Base-by-base conservation (phyloP, 768 basidiomycete species). In the Amylocystis lapponica region DNA sequence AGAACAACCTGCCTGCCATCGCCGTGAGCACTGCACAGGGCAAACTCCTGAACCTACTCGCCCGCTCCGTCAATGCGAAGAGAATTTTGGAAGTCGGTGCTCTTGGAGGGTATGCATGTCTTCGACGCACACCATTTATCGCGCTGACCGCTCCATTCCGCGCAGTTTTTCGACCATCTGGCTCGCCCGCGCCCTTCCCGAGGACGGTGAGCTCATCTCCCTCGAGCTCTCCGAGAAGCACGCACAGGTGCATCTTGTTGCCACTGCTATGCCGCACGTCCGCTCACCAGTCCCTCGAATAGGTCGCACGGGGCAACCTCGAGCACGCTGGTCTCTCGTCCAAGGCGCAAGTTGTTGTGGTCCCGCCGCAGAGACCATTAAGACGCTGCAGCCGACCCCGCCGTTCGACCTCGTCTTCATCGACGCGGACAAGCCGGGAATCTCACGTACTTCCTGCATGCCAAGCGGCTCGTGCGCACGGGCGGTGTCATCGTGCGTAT, bases 391-490 rank as follows among this genome's bases (percentile, higher is more conserved):
- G 10, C 59, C 78, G 6, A 68, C 69, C 35, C 58, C 62, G 3
- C 72, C 70, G 2, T 85, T 81, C 58, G 83, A 86, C 57, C 59
- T 86, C 16, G 69, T 70, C 3, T 86, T 85, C 66, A 81, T 85
- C 48, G 83, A 85, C 59, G 84, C 82, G 7, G 80, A 85, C 63
- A 85, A 85, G 56, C 58, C 62, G 5, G 69, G 66, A 79, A 79
- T 47, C 41, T 66, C 21, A 64, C 65, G 4, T 84, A 85, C 53
- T 81, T 79, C 62, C 62, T 58, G 1, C 71, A 83, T 45, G 75
- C 75, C 0, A 78, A 83, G 54, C 71, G 81, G 10, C 65, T 86
- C 7, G 67, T 78, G 0, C 66, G 75, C 36, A 69, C 69, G 32
- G 77, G 79, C 11, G 82, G 80, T 13, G 69, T 83, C 16, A 79